Percentiles rank a stretch among this genome's conserved stretches.
phyloP scores from a whole-genome alignment of 1,284 basidiomycete genomes.

The Rhodotorula sp. region DNA sequence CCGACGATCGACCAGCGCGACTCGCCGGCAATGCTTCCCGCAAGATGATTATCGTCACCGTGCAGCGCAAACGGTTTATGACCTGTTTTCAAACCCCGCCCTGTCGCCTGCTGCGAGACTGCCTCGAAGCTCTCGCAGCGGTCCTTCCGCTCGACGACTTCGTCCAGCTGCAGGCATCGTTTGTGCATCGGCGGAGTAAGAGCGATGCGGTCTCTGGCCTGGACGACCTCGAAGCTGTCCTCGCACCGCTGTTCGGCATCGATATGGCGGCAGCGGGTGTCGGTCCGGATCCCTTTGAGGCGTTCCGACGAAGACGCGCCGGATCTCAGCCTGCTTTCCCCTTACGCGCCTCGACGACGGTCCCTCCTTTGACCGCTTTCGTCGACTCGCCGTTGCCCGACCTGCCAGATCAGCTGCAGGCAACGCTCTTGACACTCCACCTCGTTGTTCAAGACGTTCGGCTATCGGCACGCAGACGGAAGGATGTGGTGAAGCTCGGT shows the following conservation, averaged over 20 bases:
- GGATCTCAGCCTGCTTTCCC: neutral
- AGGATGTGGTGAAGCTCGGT: conserved; percentile 24
- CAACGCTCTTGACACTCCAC: conserved; percentile 65
- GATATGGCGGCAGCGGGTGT: neutral
- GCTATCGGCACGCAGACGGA: conserved; percentile 50
- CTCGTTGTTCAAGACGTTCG: conserved; percentile 63
- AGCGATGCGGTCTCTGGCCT: no score
- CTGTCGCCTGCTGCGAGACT: conserved; percentile 28
- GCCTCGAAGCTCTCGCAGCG: conserved; percentile 8
- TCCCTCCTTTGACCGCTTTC: neutral
- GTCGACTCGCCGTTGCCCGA: neutral
- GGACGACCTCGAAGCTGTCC: neutral
- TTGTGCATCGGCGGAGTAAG: neutral
- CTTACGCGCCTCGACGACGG: no score
- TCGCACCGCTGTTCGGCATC: conserved; percentile 7
- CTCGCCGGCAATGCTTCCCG: neutral
- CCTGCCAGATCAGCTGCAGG: conserved; percentile 9
- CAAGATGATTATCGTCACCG: neutral
- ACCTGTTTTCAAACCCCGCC: neutral
- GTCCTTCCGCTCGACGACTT: conserved; percentile 53
- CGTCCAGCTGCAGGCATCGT: conserved; percentile 46
- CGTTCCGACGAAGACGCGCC: neutral
- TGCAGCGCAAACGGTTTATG: neutral
- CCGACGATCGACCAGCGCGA: neutral
- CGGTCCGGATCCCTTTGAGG: neutral